Evolutionary conservation across 345 rosid genomes (phyloP).

Genomic region (Corchorus olitorius): DNA sequence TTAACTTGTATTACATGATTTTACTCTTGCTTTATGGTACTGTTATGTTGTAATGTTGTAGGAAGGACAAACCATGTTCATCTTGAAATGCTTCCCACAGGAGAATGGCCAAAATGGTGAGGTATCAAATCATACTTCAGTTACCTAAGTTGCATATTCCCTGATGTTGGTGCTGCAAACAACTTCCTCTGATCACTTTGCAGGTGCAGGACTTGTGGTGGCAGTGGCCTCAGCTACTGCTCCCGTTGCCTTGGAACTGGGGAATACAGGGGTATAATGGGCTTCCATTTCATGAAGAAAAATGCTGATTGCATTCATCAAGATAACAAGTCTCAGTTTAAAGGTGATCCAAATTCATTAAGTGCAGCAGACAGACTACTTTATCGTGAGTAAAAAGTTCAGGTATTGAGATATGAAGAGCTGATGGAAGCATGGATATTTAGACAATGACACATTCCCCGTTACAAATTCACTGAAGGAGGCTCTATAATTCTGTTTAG

Average conservation of each 20-base stretch:
- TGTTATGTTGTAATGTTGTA: slow-evolving; percentile 22
- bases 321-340: slow-evolving; percentile 1
- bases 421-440: not conserved
- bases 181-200: not conserved
- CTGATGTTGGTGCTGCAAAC: not conserved
- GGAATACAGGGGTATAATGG: slow-evolving; percentile 61
- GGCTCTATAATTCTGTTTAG: not conserved
- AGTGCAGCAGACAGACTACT: slow-evolving; percentile 22
- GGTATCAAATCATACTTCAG: not conserved
- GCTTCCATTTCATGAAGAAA: slow-evolving; percentile 60
- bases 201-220: slow-evolving; percentile 83
- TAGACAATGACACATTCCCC: not conserved
- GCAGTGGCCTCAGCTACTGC: slow-evolving; percentile 72
- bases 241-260: slow-evolving; percentile 79
- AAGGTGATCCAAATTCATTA: not conserved
- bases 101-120: slow-evolving; percentile 92
- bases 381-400: not conserved
- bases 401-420: not conserved
- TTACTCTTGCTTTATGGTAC: not conserved
- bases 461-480: not conserved
- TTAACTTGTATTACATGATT: not conserved
- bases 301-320: slow-evolving; percentile 23
- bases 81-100: slow-evolving; percentile 66
- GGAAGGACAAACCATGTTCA: slow-evolving; percentile 65
- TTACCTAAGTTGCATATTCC: not conserved